Evolutionary conservation across 2,329 filamentous ascomycete genomes (phyloP), one percentile per base, ranked within the genome.

Genomic region (Anthostomella pinea): DNA sequence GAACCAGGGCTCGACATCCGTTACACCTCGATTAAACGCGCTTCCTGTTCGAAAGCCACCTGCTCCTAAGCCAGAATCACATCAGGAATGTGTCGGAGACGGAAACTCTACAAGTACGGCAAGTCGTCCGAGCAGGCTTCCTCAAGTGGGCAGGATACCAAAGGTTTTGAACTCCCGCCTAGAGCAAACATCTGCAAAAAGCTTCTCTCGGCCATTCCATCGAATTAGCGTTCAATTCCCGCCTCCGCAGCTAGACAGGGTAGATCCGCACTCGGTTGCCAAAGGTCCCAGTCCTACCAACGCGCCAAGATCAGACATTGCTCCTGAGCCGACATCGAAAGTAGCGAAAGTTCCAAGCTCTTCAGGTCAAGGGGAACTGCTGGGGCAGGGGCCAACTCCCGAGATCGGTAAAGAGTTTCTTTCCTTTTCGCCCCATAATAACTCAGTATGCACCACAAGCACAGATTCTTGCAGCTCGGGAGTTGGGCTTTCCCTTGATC

Each of bases 101-200:
- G 11, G 35, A 34, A 21, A 4, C 20, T 8, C 22, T 17, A 11
- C 15, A 6, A 35, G 35, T 33, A 38, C 45, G 3, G 33, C 33
- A 25, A 50, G 46, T 14, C 65, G 67, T 4, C 77, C 77, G 8
- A 86, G 79, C 55, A 76, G 89, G 38, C 68, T 95, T 13, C 79
- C 82, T 18, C 87, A 91, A 49, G 81, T 95, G 30, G 90, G 89
- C 7, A 79, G 90, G 11, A 95, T 95, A 33, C 90, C 90, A 7
- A 81, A 81, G 52, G 87, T 95, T 4, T 72, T 91, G 19, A 87
- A 79, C 29, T 80, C 75, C 30, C 75, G 81, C 35, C 70, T 80
- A 22, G 77, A 84, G 44, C 77, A 77, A 30, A 77, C 79, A 1
- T 83, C 86, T 1, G 77, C 85, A 2, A 83, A 81, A 56, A 95